Evolutionary conservation across 1,284 basidiomycete genomes (phyloP).

Genomic region (Heterobasidion parviporum): DNA sequence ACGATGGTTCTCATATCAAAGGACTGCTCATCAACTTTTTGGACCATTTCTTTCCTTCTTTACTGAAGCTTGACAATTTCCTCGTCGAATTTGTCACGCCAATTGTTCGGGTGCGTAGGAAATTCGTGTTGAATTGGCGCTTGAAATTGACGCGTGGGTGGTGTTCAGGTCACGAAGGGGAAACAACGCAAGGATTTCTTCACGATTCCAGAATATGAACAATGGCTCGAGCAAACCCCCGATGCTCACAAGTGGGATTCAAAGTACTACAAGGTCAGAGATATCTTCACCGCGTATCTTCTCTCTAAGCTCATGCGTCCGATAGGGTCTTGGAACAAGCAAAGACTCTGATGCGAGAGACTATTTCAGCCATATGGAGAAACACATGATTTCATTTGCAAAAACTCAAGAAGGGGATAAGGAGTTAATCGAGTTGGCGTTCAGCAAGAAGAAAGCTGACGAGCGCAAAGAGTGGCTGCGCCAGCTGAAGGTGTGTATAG

Average conservation of each 20-base stretch:
- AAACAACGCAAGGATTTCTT: conserved; percentile 86
- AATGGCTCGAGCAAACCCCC: conserved; percentile 81
- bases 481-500: conserved; percentile 65
- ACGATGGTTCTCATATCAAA: conserved; percentile 99
- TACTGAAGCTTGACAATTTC: conserved; percentile 89
- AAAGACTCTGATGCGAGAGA: conserved; percentile 83
- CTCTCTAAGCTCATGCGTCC: not conserved
- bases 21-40: conserved; percentile 98
- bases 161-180: conserved; percentile 67
- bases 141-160: not conserved
- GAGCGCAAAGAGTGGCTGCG: conserved; percentile 98
- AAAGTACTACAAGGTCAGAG: conserved; percentile 91
- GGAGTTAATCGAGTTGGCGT: conserved; percentile 92
- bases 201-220: conserved; percentile 95
- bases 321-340: conserved; percentile 92
- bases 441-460: conserved; percentile 99
- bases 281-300: not conserved
- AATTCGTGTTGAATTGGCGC: not conserved
- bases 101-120: conserved; percentile 77
- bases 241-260: conserved; percentile 82
- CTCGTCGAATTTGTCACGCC: conserved; percentile 98
- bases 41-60: conserved; percentile 94
- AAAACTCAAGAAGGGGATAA: conserved; percentile 78
- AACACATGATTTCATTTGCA: conserved; percentile 92
- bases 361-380: conserved; percentile 90